Conservation (phyloP, 345 rosid genomes). For the Aquilaria sinensis region DNA sequence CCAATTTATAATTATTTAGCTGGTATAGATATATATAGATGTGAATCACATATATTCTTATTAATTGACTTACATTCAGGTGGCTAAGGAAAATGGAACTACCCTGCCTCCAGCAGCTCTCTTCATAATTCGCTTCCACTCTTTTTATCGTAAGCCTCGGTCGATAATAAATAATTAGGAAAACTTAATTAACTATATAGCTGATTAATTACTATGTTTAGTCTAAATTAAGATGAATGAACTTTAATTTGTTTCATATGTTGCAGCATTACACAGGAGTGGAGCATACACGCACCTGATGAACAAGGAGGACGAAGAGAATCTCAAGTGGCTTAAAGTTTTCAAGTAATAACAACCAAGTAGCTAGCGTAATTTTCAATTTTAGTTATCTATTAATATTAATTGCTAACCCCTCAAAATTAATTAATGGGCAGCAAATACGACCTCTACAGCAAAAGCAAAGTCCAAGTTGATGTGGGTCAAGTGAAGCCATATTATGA, state of each 20-base stretch:
- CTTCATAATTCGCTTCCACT: slow-evolving; percentile 61
- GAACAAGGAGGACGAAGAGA: slow-evolving; percentile 34
- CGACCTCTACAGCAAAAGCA: slow-evolving; percentile 27
- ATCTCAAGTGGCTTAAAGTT: slow-evolving; percentile 33
- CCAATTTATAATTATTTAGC: too few species aligned
- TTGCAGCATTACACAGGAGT: slow-evolving; percentile 30
- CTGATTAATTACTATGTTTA: neutral
- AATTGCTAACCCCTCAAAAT: too few species aligned
- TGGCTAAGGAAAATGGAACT: slow-evolving; percentile 45
- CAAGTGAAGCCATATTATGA: slow-evolving; percentile 41
- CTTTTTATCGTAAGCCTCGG: slow-evolving; percentile 39
- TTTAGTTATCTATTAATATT: too few species aligned
- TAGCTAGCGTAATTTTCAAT: too few species aligned
- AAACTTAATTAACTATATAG: neutral
- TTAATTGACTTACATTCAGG: slow-evolving; percentile 12
- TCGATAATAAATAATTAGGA: too few species aligned
- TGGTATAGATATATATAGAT: too few species aligned
- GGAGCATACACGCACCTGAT: slow-evolving; percentile 34
- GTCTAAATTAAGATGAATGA: neutral
- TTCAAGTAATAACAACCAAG: slow-evolving; percentile 24
- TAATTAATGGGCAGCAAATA: slow-evolving; percentile 14
- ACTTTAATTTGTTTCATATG: neutral
- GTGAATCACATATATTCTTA: too few species aligned
- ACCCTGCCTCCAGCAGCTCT: slow-evolving; percentile 53
- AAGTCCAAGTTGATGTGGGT: slow-evolving; percentile 17